Evolutionary conservation across 306 rosid species (phyloP).

Genomic region (Casuarina equisetifolia): DNA sequence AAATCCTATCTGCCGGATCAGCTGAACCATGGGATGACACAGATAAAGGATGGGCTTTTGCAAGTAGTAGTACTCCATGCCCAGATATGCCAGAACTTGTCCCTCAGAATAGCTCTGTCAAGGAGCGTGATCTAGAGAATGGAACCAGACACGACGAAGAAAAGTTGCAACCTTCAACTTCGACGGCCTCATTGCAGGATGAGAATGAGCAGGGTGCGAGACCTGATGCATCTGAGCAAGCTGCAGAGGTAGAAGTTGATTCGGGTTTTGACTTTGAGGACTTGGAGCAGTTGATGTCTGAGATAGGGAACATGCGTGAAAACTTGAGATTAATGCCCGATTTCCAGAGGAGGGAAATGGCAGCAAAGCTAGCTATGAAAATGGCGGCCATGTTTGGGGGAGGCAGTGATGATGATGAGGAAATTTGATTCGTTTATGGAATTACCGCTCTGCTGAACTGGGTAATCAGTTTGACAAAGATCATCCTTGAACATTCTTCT

Average conservation of each 20-base stretch:
- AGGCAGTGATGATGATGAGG: conserved; percentile 64
- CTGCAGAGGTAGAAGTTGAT: conserved; percentile 28
- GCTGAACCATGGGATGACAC: conserved; percentile 74
- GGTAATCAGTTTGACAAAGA: not conserved
- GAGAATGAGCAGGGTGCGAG: conserved; percentile 31
- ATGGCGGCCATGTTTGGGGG: conserved; percentile 88
- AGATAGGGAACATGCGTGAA: conserved; percentile 75
- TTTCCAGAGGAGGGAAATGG: conserved; percentile 85
- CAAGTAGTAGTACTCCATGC: conserved; percentile 31
- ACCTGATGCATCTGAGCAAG: conserved; percentile 34
- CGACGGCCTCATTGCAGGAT: conserved; percentile 30
- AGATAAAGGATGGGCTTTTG: conserved; percentile 62
- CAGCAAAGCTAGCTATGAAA: conserved; percentile 80
- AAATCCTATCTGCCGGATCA: conserved; percentile 63
- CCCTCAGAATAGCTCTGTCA: conserved; percentile 26
- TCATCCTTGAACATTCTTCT: conserved; percentile 1
- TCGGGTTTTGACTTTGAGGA: conserved; percentile 61
- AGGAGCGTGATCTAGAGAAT: conserved; percentile 24
- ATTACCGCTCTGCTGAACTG: conserved; percentile 8
- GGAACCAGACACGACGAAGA: conserved; percentile 33
- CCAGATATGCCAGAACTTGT: conserved; percentile 35
- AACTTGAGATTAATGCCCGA: conserved; percentile 90
- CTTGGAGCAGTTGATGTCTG: conserved; percentile 84
- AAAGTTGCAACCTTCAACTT: conserved; percentile 39
- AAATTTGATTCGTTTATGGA: conserved; percentile 28